Base-by-base conservation (phyloP, 1,284 basidiomycete genomes). In the Moesziomyces sp. region DNA sequence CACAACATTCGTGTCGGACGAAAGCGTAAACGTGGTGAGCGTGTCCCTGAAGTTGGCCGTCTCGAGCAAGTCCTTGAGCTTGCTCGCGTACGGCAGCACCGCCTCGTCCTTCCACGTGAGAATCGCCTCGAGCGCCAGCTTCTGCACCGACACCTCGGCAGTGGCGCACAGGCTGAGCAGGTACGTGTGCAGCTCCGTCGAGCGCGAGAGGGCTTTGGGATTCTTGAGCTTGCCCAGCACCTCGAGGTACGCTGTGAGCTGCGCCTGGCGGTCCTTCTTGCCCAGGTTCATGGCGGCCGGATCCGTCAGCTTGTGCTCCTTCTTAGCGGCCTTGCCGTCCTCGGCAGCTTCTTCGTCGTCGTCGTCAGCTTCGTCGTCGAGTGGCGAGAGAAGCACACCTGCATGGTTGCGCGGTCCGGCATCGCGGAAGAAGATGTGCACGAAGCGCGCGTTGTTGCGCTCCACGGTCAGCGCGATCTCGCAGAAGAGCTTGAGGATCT, bases 221-320 rank as follows among this genome's bases (percentile, higher is more conserved):
- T 97, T 97, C 76, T 86, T 86, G 83, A 99, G 93, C 83, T 94
- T 95, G 59, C 92, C 88, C 82, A 98, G 92, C 2, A 99, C 87
- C 35, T 89, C 89, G 26, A 99, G 89, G 85, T 87, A 28, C 94
- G 88, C 86, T 16, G 58, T 76, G 40, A 83, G 77, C 42, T 78
- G 79, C 1, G 72, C 62, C 19, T 74, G 72, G 13, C 77, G 60
- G 30, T 78, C 72, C 48, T 63, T 63, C 28, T 69, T 56, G 46
- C 65, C 66, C 34, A 77, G 46, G 5, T 53, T 53, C 70, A 73
- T 73, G 5, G 54, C 57, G 11, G 52, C 21, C 11, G 52, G 47
- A 34, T 74, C 61, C 24, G 16, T 46, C 8, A 18, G 45, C 50
- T 19, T 49, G 30, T 40, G 52, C 57, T 43, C 49, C 53, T 44